These are phyloP conservation scores for Nakaseomyces glabratus DNA, from an alignment of 1,139 yeast species.

Conservation along the genomic window DNA sequence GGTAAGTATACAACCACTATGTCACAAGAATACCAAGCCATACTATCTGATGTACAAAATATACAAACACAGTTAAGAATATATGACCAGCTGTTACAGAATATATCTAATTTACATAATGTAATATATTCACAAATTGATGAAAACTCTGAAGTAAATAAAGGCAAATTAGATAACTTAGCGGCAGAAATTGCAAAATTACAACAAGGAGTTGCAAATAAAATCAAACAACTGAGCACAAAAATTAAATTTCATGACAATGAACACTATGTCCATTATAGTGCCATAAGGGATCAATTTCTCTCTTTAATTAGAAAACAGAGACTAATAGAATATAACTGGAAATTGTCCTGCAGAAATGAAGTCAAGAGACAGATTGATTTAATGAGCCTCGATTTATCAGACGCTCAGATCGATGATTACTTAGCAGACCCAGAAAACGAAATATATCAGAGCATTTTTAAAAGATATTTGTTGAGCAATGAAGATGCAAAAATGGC, in stretches of 20 bases:
- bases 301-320: constrained; percentile 78
- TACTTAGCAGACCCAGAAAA: constrained; percentile 65
- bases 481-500: constrained; percentile 95
- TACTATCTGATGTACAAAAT: too few species aligned
- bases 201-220: background rate
- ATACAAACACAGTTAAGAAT: too few species aligned
- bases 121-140: too few species aligned
- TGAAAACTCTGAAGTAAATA: constrained; percentile 65
- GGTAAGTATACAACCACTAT: too few species aligned
- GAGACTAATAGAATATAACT: constrained; percentile 77
- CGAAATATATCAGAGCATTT: constrained; percentile 82
- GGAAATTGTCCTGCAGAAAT: constrained; percentile 71
- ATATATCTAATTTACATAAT: too few species aligned
- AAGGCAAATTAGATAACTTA: constrained; percentile 36
- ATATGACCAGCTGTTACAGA: too few species aligned
- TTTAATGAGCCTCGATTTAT: constrained; percentile 87
- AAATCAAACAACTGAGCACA: background rate
- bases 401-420: constrained; percentile 70
- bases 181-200: background rate
- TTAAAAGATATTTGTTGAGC: constrained; percentile 87
- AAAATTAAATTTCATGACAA: constrained; percentile 50
- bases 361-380: constrained; percentile 91
- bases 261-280: constrained; percentile 85
- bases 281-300: constrained; percentile 75
- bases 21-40: too few species aligned